phyloP scores from a whole-genome alignment of 805 yeast genomes.

The Kuraishia floccosa region DNA sequence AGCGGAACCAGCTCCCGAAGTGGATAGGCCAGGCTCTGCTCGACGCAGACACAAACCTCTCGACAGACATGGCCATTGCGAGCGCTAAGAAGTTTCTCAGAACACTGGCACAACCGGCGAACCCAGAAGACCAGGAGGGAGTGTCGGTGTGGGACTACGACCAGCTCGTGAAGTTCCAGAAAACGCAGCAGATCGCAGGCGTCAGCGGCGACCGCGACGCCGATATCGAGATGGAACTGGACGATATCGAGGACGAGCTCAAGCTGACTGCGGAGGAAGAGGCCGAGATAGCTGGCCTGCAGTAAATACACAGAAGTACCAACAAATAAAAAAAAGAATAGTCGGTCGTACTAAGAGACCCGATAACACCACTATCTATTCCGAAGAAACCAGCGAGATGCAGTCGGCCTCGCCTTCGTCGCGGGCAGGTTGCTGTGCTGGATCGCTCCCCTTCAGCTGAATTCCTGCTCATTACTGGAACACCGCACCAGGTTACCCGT shows the following conservation, averaged over 20 bases:
- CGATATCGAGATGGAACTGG: conserved; percentile 16
- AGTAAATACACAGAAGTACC: background rate
- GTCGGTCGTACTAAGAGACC: conserved; percentile 7
- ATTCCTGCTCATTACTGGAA: conserved; percentile 19
- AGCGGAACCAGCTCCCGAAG: conserved; percentile 81
- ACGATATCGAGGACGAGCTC: conserved; percentile 15
- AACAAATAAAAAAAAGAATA: conserved; percentile 4
- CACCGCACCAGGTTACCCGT: conserved; percentile 20
- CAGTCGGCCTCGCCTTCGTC: conserved; percentile 26
- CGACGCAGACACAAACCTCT: conserved; percentile 84
- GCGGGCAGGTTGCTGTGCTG: conserved; percentile 31
- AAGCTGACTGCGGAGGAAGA: conserved; percentile 8
- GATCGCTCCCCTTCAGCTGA: conserved; percentile 31
- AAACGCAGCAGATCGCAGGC: conserved; percentile 25
- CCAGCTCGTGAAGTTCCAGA: conserved; percentile 51
- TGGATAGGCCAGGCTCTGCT: conserved; percentile 93
- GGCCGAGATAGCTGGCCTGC: conserved; percentile 6
- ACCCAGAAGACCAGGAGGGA: conserved; percentile 86
- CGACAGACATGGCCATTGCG: conserved; percentile 97
- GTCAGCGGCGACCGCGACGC: conserved; percentile 10
- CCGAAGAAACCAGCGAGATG: conserved; percentile 22
- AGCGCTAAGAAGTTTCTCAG: conserved; percentile 87
- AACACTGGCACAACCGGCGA: conserved; percentile 88
- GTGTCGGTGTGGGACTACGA: conserved; percentile 85
- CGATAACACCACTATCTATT: conserved; percentile 7